Evolutionary conservation across 257 asterid genomes (phyloP), one percentile per base, ranked within the genome.

Genomic region (Solanum tarijense): DNA sequence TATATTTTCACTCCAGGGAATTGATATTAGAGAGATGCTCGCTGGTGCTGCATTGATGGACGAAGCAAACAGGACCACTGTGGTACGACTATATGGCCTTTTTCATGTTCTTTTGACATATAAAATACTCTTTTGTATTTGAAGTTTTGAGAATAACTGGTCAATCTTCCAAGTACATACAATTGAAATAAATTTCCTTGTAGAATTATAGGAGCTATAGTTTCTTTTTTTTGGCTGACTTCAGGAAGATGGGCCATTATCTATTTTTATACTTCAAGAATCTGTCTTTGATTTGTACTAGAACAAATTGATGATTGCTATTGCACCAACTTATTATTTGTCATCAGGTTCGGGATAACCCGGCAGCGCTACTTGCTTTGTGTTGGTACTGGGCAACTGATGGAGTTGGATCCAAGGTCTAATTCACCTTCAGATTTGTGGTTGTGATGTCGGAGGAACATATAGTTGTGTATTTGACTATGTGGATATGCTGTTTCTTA

Each of bases 301-400:
- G 85, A 81, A 81, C 58, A 60, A 76, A 36, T 18, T 21, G 88
- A 86, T 27, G 29, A 27, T 27, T 27, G 29, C 23, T 38, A 0
- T 23, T 76, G 83, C 34, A 38, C 52, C 34, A 46, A 81, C 12
- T 73, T 72, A 46, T n/a, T 83, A 43, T 90, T 69, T 82, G 46
- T 89, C 43, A 89, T 74, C 93, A 97, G 99, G 94, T 94, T 90
- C 95, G 87, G 90, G 89, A 95, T 89, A 97, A 97, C 89, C 99
- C 99, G 4, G 99, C 99, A 65, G 98, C 99, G 1, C 90, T 97
- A 91, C 97, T 97, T 32, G 98, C 99, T 69, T 87, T 96, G 87
- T 97, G 99, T 89, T 96, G 99, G 99, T 97, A 95, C 89, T 97
- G 99, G 99, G 96, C 95, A 13, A 91, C 98, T 75, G 96, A 93